These are phyloP conservation scores for Lentinula detonsa DNA, from an alignment of 768 basidiomycete species.

Conservation along the genomic window DNA sequence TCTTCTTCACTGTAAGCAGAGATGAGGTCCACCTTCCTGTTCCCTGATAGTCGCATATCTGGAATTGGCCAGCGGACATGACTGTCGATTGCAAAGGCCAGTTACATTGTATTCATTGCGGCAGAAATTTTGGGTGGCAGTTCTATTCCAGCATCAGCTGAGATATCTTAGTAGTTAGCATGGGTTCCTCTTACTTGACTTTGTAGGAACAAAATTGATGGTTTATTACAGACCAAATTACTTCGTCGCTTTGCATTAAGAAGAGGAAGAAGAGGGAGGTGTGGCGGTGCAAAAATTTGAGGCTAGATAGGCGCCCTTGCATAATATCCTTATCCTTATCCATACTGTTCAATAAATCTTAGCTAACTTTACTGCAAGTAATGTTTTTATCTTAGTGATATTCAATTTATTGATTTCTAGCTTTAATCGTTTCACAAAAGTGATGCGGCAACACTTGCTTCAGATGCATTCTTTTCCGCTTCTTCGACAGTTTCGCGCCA, in stretches of 20 bases:
- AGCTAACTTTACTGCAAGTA: too few relatives aligned
- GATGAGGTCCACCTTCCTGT: constrained; percentile 67
- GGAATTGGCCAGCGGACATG: constrained; percentile 97
- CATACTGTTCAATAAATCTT: too few relatives aligned
- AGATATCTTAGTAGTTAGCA: background rate
- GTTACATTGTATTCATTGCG: constrained; percentile 98
- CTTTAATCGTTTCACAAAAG: background rate
- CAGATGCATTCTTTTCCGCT: constrained; percentile 5
- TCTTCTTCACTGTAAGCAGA: background rate
- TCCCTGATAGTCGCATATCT: constrained; percentile 98
- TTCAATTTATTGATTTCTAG: too few relatives aligned
- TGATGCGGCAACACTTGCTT: background rate
- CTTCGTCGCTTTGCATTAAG: constrained; percentile 90
- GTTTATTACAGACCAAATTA: constrained; percentile 96
- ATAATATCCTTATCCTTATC: too few relatives aligned
- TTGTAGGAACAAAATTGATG: constrained; percentile 98
- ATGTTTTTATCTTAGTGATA: too few relatives aligned
- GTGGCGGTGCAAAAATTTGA: background rate
- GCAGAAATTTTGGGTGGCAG: constrained; percentile 95
- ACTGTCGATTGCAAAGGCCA: constrained; percentile 90
- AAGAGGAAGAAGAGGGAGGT: background rate
- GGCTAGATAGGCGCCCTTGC: background rate
- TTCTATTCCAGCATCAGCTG: constrained; percentile 40
- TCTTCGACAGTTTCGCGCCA: constrained; percentile 13
- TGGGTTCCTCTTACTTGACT: constrained; percentile 78